A percentile compares a stretch with the other conserved stretches of the same genome.
Evolutionary conservation across 1,284 basidiomycete species (phyloP).

Genomic region (Microbotryum saponariae): DNA sequence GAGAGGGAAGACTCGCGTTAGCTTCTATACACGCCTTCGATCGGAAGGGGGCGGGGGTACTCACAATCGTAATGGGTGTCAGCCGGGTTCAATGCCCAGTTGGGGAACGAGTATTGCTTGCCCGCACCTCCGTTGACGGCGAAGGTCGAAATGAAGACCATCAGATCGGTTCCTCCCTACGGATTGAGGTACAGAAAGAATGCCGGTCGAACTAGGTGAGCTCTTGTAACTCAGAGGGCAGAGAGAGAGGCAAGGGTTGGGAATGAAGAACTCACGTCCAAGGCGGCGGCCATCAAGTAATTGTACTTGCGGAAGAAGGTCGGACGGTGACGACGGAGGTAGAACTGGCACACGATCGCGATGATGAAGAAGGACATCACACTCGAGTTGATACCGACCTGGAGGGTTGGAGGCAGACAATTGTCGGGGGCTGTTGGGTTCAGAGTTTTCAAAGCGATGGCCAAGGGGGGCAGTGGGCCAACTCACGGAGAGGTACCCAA

Average conservation of each 20-base stretch:
- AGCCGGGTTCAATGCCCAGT: not conserved
- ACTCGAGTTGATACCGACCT: slow-evolving; percentile 12
- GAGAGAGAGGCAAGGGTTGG: too few species aligned
- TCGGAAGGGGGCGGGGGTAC: too few species aligned
- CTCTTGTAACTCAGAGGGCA: too few species aligned
- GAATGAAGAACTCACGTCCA: slow-evolving; percentile 17
- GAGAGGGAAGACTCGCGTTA: too few species aligned
- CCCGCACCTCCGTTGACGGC: slow-evolving; percentile 1
- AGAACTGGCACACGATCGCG: slow-evolving; percentile 8
- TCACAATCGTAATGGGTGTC: too few species aligned
- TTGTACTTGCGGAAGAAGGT: slow-evolving; percentile 32
- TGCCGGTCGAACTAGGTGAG: too few species aligned
- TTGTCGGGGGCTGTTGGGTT: too few species aligned
- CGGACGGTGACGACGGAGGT: slow-evolving; percentile 12
- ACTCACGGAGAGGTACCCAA: not conserved
- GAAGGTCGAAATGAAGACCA: slow-evolving; percentile 27
- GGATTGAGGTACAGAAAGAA: too few species aligned
- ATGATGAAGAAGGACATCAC: slow-evolving; percentile 10
- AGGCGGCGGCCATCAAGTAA: slow-evolving; percentile 32
- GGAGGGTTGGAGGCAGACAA: slow-evolving; percentile 16
- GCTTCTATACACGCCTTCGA: too few species aligned
- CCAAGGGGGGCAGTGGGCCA: too few species aligned
- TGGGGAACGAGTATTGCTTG: not conserved
- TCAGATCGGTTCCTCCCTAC: slow-evolving; percentile 17
- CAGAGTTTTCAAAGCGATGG: too few species aligned